These are phyloP conservation scores for Phytophthora pluvialis DNA, from an alignment of 352 stramenopile species.

Conservation along the genomic window DNA sequence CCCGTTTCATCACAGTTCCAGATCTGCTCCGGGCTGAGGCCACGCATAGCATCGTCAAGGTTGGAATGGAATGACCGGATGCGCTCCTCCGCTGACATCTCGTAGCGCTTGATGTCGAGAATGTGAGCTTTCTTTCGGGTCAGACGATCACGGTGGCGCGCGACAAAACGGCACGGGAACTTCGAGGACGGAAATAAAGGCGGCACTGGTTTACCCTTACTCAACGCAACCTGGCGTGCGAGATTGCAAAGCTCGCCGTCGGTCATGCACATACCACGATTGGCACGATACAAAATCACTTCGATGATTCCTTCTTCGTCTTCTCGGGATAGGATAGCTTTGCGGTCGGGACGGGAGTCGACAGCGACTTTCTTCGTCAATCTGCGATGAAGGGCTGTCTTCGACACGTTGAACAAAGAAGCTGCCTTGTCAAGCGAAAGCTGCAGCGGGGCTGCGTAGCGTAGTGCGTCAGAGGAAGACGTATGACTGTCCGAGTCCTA, in stretches of 20 bases:
- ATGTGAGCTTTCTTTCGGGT: not conserved
- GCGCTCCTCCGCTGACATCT: not conserved
- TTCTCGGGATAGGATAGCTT: no score
- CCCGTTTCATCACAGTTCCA: constrained; percentile 6
- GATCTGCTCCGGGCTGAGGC: not conserved
- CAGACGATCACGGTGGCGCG: not conserved
- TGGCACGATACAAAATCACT: not conserved
- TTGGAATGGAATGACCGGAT: not conserved
- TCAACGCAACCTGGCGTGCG: not conserved
- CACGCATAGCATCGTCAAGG: not conserved
- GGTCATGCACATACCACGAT: not conserved
- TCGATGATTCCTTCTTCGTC: not conserved
- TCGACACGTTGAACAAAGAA: no score
- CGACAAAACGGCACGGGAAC: not conserved
- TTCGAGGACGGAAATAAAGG: not conserved
- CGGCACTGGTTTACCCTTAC: not conserved
- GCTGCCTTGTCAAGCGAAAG: no score
- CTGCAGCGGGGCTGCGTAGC: no score
- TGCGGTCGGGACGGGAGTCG: no score
- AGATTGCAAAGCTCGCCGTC: not conserved
- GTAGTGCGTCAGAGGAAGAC: no score
- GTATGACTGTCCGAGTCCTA: no score
- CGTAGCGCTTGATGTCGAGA: not conserved
- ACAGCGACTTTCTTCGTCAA: no score
- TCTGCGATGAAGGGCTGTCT: no score